These are phyloP conservation scores for Solanum chiquidenum DNA, from an alignment of 257 asterid species.

Conservation along the genomic window DNA sequence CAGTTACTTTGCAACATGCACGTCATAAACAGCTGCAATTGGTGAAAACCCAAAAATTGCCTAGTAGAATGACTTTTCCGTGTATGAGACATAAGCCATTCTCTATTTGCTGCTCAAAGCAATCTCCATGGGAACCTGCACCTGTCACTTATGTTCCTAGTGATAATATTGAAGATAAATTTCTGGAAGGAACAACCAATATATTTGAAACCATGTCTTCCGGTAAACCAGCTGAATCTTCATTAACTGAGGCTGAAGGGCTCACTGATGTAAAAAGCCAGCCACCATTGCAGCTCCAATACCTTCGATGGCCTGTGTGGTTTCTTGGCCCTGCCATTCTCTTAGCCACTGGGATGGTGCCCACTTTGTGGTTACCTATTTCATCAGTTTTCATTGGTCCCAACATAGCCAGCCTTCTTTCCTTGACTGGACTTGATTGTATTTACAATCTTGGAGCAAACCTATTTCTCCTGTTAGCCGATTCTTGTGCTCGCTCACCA, in stretches of 20 bases:
- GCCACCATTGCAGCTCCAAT: constrained; percentile 17
- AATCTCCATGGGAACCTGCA: constrained; percentile 62
- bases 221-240: constrained; percentile 19
- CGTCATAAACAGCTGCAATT: constrained; percentile 18
- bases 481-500: constrained; percentile 53
- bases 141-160: constrained; percentile 46
- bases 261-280: constrained; percentile 1
- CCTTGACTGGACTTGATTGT: constrained; percentile 92
- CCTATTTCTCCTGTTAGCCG: constrained; percentile 91
- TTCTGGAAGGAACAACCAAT: constrained; percentile 28
- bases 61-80: constrained; percentile 2
- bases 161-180: constrained; percentile 18
- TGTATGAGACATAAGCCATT: neutral
- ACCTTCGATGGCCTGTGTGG: constrained; percentile 61
- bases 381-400: constrained; percentile 85
- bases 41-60: constrained; percentile 21
- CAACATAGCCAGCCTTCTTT: constrained; percentile 84
- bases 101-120: constrained; percentile 30
- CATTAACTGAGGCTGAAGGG: constrained; percentile 26
- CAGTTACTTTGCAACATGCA: constrained; percentile 11
- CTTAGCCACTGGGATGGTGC: constrained; percentile 75
- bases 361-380: constrained; percentile 85
- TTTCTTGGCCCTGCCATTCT: constrained; percentile 73
- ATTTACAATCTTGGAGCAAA: constrained; percentile 81
- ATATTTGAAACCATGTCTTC: constrained; percentile 54